phyloP scores from a whole-genome alignment of 179 eudicot genomes.

The Spinacia oleracea region DNA sequence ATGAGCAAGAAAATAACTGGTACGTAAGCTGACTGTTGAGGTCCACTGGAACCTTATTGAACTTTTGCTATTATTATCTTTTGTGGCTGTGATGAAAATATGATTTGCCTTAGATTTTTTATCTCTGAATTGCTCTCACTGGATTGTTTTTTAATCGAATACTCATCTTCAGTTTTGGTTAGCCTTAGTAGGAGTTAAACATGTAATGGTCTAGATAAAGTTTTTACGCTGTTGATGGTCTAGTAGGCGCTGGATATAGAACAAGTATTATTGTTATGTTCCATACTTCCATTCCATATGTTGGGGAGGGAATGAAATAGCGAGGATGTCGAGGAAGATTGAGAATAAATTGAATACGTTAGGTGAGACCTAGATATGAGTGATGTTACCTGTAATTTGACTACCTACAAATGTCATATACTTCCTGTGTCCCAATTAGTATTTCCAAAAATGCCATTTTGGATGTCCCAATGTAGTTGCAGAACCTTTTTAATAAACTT shows the following conservation, averaged over 20 bases:
- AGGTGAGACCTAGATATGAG: not conserved
- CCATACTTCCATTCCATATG: constrained; percentile 1
- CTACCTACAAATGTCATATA: not conserved
- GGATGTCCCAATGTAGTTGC: no score
- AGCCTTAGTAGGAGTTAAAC: not conserved
- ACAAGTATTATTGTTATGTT: not conserved
- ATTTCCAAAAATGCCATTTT: no score
- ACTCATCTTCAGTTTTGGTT: not conserved
- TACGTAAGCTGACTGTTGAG: constrained; percentile 32
- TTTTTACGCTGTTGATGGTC: not conserved
- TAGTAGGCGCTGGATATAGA: not conserved
- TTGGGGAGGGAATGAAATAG: not conserved
- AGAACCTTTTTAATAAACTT: no score
- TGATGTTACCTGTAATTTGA: not conserved
- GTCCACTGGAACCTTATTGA: not conserved
- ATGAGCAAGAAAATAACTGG: constrained; percentile 99
- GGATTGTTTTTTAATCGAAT: not conserved
- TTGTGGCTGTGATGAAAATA: not conserved
- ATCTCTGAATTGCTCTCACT: not conserved
- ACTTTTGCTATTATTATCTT: not conserved
- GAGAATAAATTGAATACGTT: no score
- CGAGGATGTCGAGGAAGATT: no score
- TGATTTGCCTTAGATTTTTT: not conserved
- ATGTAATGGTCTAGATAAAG: not conserved
- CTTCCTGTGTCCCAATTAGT: no score